Conservation (phyloP, 176 grass and related monocot species). For the Carex myosuroides region DNA sequence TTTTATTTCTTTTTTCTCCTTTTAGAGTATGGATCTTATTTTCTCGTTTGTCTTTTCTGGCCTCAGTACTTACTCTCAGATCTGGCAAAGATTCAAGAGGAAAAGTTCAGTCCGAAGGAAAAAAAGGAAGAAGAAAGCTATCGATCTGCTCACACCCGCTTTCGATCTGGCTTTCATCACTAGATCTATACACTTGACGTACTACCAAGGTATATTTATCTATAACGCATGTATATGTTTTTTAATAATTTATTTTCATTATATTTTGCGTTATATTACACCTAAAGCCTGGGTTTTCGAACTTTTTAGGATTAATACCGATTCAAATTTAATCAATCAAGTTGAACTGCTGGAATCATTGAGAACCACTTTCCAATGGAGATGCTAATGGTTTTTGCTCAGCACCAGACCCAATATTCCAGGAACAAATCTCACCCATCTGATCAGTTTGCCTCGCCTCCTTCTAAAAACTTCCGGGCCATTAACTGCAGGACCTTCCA, state of each 20-base stretch:
- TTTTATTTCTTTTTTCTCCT: background rate
- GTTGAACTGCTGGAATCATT: background rate
- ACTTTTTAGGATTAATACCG: slow-evolving; percentile 21
- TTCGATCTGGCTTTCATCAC: slow-evolving; percentile 9
- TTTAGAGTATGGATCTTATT: background rate
- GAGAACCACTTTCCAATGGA: slow-evolving; percentile 29
- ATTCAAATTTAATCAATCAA: background rate
- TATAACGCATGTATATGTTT: background rate
- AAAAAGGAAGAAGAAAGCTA: slow-evolving; percentile 16
- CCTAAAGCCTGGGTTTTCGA: background rate
- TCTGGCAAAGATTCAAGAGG: slow-evolving; percentile 27
- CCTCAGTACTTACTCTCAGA: slow-evolving; percentile 13
- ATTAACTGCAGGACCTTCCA: slow-evolving; percentile 71
- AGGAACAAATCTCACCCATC: slow-evolving; percentile 28
- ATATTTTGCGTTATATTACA: background rate
- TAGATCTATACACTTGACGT: background rate
- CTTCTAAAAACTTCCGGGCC: slow-evolving; percentile 33
- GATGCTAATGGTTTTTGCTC: slow-evolving; percentile 53
- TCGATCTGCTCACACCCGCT: background rate
- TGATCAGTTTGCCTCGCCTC: slow-evolving; percentile 30
- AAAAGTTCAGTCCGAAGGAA: slow-evolving; percentile 13
- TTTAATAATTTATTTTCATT: background rate
- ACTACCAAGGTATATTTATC: slow-evolving; percentile 12
- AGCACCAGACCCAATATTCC: slow-evolving; percentile 53
- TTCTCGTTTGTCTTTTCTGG: background rate